A percentile compares a stretch with the other conserved stretches of the same genome.
Conservation (phyloP, 2,329 filamentous ascomycete genomes). For the Nemania abortiva region DNA sequence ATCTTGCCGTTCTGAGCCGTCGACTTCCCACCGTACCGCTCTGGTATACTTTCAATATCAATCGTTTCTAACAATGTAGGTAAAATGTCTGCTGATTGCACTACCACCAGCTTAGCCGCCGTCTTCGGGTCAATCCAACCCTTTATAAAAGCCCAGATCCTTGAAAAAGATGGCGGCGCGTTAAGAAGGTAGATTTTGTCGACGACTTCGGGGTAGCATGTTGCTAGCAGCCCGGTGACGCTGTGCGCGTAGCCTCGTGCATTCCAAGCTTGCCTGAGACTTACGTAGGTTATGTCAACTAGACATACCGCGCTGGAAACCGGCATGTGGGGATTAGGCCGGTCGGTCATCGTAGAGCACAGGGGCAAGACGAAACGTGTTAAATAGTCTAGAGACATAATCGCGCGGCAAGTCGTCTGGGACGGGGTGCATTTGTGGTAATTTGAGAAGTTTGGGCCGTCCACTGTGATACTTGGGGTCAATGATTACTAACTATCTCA, state of each 20-base stretch:
- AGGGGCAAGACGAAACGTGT: slow-evolving; percentile 35
- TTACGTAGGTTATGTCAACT: slow-evolving; percentile 25
- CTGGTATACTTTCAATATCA: slow-evolving; percentile 34
- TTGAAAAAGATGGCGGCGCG: slow-evolving; percentile 29
- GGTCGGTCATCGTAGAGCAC: slow-evolving; percentile 26
- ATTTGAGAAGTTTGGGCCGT: slow-evolving; percentile 23
- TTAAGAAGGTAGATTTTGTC: slow-evolving; percentile 32
- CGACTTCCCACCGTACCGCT: slow-evolving; percentile 29
- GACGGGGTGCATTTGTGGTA: slow-evolving; percentile 19
- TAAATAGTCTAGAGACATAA: slow-evolving; percentile 31
- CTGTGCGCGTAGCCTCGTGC: slow-evolving; percentile 30
- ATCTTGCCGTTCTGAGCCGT: slow-evolving; percentile 16
- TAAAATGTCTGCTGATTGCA: slow-evolving; percentile 19
- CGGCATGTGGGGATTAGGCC: slow-evolving; percentile 21
- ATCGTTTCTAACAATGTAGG: slow-evolving; percentile 23
- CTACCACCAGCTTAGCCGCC: slow-evolving; percentile 25
- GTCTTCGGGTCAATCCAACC: slow-evolving; percentile 32
- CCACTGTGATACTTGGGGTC: slow-evolving; percentile 22
- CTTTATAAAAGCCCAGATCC: slow-evolving; percentile 29
- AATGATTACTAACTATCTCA: background rate
- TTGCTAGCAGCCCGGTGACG: slow-evolving; percentile 27
- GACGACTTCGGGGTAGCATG: slow-evolving; percentile 33
- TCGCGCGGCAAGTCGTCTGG: slow-evolving; percentile 22
- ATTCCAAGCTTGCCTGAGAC: slow-evolving; percentile 26
- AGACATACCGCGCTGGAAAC: slow-evolving; percentile 26